These are phyloP conservation scores for Leucocoprinus leucothites DNA, from an alignment of 768 basidiomycete genomes.

Conservation along the genomic window DNA sequence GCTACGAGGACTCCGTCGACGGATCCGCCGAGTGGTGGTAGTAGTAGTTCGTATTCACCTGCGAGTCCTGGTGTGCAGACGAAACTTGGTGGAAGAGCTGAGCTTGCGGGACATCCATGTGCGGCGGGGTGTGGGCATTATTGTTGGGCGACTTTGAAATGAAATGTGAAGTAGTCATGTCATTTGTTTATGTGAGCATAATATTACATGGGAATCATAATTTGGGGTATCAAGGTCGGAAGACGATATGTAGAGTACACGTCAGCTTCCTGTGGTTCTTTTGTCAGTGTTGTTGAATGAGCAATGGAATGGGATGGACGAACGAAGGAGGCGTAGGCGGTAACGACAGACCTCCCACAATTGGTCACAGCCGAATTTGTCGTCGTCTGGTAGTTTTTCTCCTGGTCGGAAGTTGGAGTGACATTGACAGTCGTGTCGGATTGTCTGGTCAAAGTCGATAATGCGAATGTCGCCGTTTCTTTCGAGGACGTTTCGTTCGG, in stretches of 20 bases:
- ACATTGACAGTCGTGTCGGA: conserved; percentile 27
- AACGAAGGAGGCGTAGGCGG: conserved; percentile 28
- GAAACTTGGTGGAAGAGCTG: conserved; percentile 8
- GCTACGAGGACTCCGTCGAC: not conserved
- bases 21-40: not conserved
- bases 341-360: conserved; percentile 29
- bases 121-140: conserved; percentile 82
- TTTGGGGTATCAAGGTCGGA: too few species aligned
- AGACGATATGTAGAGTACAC: too few species aligned
- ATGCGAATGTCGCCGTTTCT: conserved; percentile 32
- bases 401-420: conserved; percentile 26
- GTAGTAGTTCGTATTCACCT: not conserved
- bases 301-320: too few species aligned
- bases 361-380: conserved; percentile 28
- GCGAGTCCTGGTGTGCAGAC: conserved; percentile 1
- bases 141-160: conserved; percentile 56
- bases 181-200: not conserved
- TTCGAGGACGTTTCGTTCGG: conserved; percentile 38
- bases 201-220: not conserved
- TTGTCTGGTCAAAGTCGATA: conserved; percentile 35
- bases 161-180: not conserved
- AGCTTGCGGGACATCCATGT: conserved; percentile 58
- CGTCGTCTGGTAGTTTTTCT: conserved; percentile 21
- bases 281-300: too few species aligned
- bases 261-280: conserved; percentile 4